Percentiles rank a stretch among this genome's conserved stretches.
These are phyloP conservation scores for Silene latifolia DNA, from an alignment of 148 eudicot genomes.

Conservation along the genomic window DNA sequence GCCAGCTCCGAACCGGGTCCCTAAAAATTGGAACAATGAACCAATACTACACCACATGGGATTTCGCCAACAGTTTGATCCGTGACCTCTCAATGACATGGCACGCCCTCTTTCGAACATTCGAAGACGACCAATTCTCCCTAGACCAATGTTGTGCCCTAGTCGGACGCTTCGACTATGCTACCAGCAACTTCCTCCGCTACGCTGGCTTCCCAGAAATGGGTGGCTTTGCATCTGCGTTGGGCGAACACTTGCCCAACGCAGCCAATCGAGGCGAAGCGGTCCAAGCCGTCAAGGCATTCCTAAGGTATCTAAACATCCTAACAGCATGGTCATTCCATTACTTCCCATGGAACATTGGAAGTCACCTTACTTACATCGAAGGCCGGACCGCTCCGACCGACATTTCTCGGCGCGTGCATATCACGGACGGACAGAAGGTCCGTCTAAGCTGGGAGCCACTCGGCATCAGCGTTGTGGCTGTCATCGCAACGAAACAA, in stretches of 20 bases:
- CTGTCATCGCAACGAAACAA: not conserved
- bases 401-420: not conserved
- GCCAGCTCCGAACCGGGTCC: not conserved
- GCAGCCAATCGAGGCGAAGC: not conserved
- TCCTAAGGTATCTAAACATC: not conserved
- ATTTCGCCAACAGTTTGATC: not conserved
- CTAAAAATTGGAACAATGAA: not conserved
- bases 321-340: conserved; percentile 9
- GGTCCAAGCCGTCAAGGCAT: not conserved
- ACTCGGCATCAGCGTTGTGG: not conserved
- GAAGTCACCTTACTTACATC: conserved; percentile 7
- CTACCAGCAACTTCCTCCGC: conserved; percentile 10
- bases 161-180: conserved; percentile 5
- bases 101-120: not conserved
- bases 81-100: not conserved
- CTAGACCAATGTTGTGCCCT: conserved; percentile 8
- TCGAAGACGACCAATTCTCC: not conserved
- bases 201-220: conserved; percentile 6
- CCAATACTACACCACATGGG: not conserved
- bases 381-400: not conserved
- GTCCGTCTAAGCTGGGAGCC: conserved; percentile 1
- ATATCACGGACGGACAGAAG: not conserved
- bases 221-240: not conserved
- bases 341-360: conserved; percentile 1
- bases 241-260: not conserved